A percentile compares a stretch with the other conserved stretches of the same genome.
These are phyloP conservation scores for Forsythia suspensa DNA, from an alignment of 257 asterid species.

Conservation along the genomic window DNA sequence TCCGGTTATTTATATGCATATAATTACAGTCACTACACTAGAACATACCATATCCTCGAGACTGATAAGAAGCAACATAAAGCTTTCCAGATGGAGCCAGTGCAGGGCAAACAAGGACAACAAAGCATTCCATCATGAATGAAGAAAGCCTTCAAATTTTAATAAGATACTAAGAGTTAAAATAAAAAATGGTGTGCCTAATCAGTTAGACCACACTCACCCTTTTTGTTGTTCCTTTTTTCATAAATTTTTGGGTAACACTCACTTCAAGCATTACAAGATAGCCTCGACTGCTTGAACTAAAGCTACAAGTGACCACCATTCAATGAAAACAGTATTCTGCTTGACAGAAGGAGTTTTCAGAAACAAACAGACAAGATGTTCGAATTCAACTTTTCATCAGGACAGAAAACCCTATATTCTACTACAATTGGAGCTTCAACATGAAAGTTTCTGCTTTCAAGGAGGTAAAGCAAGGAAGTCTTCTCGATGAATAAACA, in stretches of 20 bases:
- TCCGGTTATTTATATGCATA: background rate
- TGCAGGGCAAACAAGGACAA: background rate
- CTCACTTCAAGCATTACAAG: too few species aligned
- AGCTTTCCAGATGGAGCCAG: background rate
- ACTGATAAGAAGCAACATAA: background rate
- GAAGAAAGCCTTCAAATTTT: background rate
- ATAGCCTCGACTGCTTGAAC: background rate
- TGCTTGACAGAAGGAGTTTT: background rate
- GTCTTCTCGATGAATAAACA: background rate
- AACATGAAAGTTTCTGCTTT: background rate
- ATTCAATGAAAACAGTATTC: conserved; percentile 1
- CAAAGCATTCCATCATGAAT: background rate
- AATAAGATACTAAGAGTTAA: background rate
- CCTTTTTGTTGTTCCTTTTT: background rate
- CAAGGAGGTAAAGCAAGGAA: conserved; percentile 14
- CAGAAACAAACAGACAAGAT: conserved; percentile 8
- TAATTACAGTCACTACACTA: background rate
- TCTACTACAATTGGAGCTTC: conserved; percentile 1
- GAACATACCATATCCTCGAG: background rate
- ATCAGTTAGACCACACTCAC: background rate
- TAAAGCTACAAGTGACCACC: conserved; percentile 10
- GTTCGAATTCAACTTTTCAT: background rate
- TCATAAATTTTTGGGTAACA: conserved; percentile 1
- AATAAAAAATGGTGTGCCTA: background rate
- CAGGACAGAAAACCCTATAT: background rate